phyloP scores from a whole-genome alignment of 2,329 filamentous ascomycete species.

The Nemania diffusa region DNA sequence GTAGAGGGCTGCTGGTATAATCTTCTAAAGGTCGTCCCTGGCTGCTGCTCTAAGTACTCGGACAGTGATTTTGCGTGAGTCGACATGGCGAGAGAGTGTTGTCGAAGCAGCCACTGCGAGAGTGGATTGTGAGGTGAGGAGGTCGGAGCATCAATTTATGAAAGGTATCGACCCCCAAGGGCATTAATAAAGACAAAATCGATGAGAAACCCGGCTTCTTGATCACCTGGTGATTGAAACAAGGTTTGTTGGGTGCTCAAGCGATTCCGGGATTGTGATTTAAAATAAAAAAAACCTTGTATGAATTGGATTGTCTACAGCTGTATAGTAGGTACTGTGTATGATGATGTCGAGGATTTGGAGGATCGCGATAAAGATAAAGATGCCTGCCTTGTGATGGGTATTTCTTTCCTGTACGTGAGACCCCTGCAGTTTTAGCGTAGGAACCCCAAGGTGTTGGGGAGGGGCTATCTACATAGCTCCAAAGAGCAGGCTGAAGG shows the following conservation, averaged over 20 bases:
- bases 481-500: too few relatives aligned
- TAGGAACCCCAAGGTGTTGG: too few relatives aligned
- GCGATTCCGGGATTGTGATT: background rate
- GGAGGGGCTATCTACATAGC: too few relatives aligned
- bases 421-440: too few relatives aligned
- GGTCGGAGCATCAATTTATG: constrained; percentile 26
- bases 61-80: constrained; percentile 64
- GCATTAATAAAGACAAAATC: background rate
- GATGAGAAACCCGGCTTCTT: background rate
- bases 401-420: too few relatives aligned
- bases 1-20: constrained; percentile 97
- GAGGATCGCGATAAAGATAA: too few relatives aligned
- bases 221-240: background rate
- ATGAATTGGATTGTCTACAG: background rate
- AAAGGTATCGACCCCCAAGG: constrained; percentile 4
- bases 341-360: background rate
- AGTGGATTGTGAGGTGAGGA: constrained; percentile 27
- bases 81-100: constrained; percentile 43
- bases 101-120: constrained; percentile 27
- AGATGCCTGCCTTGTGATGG: too few relatives aligned
- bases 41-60: constrained; percentile 93
- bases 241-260: background rate
- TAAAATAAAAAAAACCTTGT: too few relatives aligned
- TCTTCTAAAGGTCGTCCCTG: constrained; percentile 87
- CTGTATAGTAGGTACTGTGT: background rate